A percentile compares a stretch with the other conserved stretches of the same genome.
Evolutionary conservation across 192 early-diverging fungal species (phyloP).

Genomic region (Obelidium mucronatum): DNA sequence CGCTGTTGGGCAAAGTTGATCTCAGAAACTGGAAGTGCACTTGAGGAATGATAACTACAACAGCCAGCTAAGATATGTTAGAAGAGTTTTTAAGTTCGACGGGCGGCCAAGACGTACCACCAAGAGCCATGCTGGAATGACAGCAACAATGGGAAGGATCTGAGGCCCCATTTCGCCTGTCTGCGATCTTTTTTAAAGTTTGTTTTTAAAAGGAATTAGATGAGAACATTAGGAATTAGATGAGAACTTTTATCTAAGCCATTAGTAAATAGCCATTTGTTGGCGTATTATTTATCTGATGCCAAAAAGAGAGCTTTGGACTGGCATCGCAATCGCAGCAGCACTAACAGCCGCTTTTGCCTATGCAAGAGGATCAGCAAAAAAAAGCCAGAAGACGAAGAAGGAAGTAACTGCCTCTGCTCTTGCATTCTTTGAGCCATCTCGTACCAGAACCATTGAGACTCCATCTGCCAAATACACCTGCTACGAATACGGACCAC

Average conservation of each 20-base stretch:
- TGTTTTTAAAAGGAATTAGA: background rate
- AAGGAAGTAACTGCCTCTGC: no score
- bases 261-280: background rate
- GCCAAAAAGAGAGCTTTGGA: background rate
- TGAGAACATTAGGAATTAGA: background rate
- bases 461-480: no score
- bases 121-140: background rate
- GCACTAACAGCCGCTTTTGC: background rate
- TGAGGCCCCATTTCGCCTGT: no score
- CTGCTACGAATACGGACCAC: no score
- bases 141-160: background rate
- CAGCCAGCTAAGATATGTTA: background rate
- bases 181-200: no score
- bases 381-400: no score
- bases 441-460: no score
- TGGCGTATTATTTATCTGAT: background rate
- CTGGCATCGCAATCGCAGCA: background rate
- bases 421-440: no score
- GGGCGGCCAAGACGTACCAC: background rate
- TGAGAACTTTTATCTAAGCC: background rate
- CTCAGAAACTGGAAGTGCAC: constrained; percentile 5
- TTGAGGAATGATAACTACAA: background rate
- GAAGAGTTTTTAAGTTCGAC: background rate
- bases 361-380: no score
- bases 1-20: background rate